Evolutionary conservation across 371 early-diverging fungal species (phyloP).

Genomic region (Mortierella sp.): DNA sequence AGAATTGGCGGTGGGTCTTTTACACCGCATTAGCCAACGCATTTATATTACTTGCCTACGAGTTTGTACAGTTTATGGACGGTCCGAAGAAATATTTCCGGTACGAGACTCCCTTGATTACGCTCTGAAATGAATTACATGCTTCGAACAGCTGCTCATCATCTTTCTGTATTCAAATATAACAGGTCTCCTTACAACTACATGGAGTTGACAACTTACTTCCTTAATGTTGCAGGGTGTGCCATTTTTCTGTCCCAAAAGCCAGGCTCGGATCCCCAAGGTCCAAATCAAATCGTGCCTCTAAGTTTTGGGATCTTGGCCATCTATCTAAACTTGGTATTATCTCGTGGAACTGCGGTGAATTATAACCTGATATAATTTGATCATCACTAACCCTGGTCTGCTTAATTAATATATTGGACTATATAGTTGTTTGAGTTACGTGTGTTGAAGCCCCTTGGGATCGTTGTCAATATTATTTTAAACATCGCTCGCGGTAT

Average conservation of each 20-base stretch:
- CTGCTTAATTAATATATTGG: neutral
- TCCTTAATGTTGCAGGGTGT: slow-evolving; percentile 12
- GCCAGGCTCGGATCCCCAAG: neutral
- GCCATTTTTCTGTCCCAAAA: slow-evolving; percentile 6
- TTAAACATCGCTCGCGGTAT: slow-evolving; percentile 37
- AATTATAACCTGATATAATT: neutral
- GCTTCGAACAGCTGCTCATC: neutral
- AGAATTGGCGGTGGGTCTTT: slow-evolving; percentile 16
- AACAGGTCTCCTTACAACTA: slow-evolving; percentile 37
- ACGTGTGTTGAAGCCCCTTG: slow-evolving; percentile 42
- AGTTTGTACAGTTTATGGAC: slow-evolving; percentile 16
- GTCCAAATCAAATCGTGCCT: slow-evolving; percentile 28
- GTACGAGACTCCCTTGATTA: neutral
- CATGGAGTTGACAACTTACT: slow-evolving; percentile 24
- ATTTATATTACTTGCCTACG: slow-evolving; percentile 10
- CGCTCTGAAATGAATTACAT: neutral
- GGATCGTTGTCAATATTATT: slow-evolving; percentile 52
- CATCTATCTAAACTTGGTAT: slow-evolving; percentile 42
- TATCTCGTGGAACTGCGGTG: neutral
- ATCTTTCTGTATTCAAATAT: neutral
- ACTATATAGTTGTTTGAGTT: slow-evolving; percentile 43
- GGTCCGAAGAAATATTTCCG: slow-evolving; percentile 23
- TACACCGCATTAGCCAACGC: slow-evolving; percentile 15
- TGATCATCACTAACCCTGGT: neutral
- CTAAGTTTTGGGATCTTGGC: slow-evolving; percentile 41